A percentile compares a stretch with the other conserved stretches of the same genome.
Conservation (phyloP, 106 monocot species). For the Gastrodia elata region DNA sequence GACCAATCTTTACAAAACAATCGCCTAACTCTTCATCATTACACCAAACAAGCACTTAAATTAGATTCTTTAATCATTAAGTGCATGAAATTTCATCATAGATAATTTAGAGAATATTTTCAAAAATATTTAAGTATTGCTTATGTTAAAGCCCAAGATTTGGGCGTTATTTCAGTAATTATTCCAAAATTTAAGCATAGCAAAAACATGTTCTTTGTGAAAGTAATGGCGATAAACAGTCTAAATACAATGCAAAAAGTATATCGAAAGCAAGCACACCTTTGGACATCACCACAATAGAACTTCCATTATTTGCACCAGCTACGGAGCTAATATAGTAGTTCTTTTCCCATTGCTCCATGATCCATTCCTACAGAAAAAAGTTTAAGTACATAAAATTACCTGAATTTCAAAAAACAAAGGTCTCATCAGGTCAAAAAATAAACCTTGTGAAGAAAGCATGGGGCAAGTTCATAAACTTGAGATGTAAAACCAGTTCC, state of each 20-base stretch:
- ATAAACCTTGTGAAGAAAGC: constrained; percentile 60
- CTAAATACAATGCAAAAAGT: background rate
- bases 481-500: constrained; percentile 66
- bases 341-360: constrained; percentile 87
- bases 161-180: too few relatives aligned
- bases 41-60: too few relatives aligned
- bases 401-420: background rate
- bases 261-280: constrained; percentile 22
- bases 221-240: background rate
- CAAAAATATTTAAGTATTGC: too few relatives aligned
- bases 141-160: too few relatives aligned
- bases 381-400: constrained; percentile 1
- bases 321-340: constrained; percentile 80
- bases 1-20: too few relatives aligned
- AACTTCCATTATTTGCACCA: constrained; percentile 77
- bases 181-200: background rate
- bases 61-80: too few relatives aligned
- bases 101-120: too few relatives aligned
- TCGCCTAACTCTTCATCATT: too few relatives aligned
- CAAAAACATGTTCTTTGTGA: background rate
- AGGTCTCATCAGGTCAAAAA: background rate
- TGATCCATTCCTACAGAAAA: constrained; percentile 76
- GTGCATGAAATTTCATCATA: too few relatives aligned
- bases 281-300: constrained; percentile 88
- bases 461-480: constrained; percentile 57